Percentiles rank a stretch among this genome's conserved stretches.
phyloP scores from a whole-genome alignment of 768 basidiomycete genomes.

The Pholiota conissans region DNA sequence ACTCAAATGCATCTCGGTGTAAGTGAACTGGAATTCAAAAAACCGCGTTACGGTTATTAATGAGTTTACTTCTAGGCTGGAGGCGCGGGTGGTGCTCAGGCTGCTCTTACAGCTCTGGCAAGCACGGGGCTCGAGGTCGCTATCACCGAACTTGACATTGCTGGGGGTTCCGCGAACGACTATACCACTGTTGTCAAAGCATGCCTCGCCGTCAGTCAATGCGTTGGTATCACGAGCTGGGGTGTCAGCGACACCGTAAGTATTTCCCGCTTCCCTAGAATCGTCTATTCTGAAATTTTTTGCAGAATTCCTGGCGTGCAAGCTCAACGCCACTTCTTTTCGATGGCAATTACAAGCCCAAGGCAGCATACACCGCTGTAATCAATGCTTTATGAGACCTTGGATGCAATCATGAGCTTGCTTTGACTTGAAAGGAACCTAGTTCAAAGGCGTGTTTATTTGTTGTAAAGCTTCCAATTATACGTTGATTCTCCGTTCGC shows the following conservation, averaged over 20 bases:
- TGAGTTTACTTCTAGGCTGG: slow-evolving; percentile 27
- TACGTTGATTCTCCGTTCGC: not conserved
- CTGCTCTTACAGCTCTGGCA: slow-evolving; percentile 46
- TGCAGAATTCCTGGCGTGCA: slow-evolving; percentile 47
- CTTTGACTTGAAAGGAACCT: not conserved
- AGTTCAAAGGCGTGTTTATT: not conserved
- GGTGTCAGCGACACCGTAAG: slow-evolving; percentile 45
- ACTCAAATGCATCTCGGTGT: slow-evolving; percentile 44
- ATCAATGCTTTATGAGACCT: slow-evolving; percentile 18
- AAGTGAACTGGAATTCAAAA: too few relatives aligned
- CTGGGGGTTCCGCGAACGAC: slow-evolving; percentile 35
- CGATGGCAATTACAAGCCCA: slow-evolving; percentile 45
- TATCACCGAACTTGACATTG: slow-evolving; percentile 48
- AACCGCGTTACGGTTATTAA: not conserved
- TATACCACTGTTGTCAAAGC: slow-evolving; percentile 47
- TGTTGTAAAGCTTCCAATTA: not conserved
- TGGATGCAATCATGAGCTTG: not conserved
- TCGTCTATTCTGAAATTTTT: not conserved
- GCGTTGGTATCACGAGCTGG: slow-evolving; percentile 49
- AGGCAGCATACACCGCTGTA: slow-evolving; percentile 38
- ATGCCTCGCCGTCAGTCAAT: slow-evolving; percentile 39
- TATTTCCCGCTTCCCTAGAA: not conserved
- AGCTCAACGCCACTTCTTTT: slow-evolving; percentile 44
- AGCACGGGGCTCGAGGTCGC: slow-evolving; percentile 42
- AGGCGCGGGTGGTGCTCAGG: slow-evolving; percentile 39